Evolutionary conservation across 495 filamentous ascomycete species (phyloP).

Genomic region (Amniculicola lignicola): DNA sequence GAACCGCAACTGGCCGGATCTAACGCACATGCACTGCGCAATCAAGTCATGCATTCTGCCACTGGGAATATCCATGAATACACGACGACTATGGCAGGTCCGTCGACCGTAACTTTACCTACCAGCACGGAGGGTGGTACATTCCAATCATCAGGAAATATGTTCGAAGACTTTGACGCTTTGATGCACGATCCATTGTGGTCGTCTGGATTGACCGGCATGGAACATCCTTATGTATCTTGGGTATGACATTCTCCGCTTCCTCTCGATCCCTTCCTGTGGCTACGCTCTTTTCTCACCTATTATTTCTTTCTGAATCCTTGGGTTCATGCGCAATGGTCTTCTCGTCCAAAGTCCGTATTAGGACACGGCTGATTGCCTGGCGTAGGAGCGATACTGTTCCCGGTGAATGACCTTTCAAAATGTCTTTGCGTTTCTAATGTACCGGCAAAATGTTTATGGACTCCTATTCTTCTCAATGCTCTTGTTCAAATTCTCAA

Average conservation of each 20-base stretch:
- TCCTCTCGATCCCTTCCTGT: background rate
- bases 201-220: slow-evolving; percentile 2
- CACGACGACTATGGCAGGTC: background rate
- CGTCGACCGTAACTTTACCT: background rate
- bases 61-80: background rate
- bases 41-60: slow-evolving; percentile 11
- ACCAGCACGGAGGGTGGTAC: background rate
- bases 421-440: background rate
- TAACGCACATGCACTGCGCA: background rate
- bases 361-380: background rate
- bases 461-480: background rate
- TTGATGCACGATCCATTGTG: slow-evolving; percentile 25
- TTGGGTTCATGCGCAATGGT: background rate
- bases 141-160: slow-evolving; percentile 17
- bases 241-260: slow-evolving; percentile 21
- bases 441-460: background rate
- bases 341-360: background rate
- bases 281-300: background rate
- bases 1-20: background rate
- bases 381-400: background rate
- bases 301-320: background rate
- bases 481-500: background rate
- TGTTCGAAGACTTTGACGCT: slow-evolving; percentile 25
- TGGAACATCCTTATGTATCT: slow-evolving; percentile 8
- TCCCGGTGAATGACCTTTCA: background rate